phyloP scores from a whole-genome alignment of 108 stramenopile species.

The Conticribra guillardii region DNA sequence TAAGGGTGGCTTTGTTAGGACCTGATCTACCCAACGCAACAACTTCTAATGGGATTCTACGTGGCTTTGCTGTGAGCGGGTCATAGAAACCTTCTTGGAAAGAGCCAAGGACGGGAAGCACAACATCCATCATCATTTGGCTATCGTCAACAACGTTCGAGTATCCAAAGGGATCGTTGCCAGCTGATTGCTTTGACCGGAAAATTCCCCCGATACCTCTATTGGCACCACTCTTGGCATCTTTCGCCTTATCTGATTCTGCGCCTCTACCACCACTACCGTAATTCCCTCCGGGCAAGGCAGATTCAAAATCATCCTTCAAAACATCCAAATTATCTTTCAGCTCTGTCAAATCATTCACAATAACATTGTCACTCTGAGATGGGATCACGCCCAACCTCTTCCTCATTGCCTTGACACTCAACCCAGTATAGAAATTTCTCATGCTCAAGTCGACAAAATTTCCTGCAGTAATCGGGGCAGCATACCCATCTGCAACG shows the following conservation, averaged over 20 bases:
- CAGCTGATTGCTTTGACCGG: slow-evolving; percentile 25
- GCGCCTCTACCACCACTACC: neutral
- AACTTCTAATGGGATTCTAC: slow-evolving; percentile 83
- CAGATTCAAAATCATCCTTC: slow-evolving; percentile 45
- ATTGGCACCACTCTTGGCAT: slow-evolving; percentile 7
- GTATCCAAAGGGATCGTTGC: slow-evolving; percentile 15
- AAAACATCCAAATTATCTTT: slow-evolving; percentile 53
- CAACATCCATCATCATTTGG: slow-evolving; percentile 54
- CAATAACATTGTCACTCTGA: slow-evolving; percentile 50
- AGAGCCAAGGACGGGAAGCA: slow-evolving; percentile 75
- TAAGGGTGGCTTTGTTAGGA: slow-evolving; percentile 55
- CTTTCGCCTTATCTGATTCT: neutral
- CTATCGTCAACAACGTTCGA: slow-evolving; percentile 32
- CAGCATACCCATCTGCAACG: slow-evolving; percentile 83
- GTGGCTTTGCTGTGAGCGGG: slow-evolving; percentile 81
- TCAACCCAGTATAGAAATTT: slow-evolving; percentile 84
- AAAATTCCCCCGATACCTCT: slow-evolving; percentile 19
- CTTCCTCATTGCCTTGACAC: slow-evolving; percentile 67
- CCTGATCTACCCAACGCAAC: slow-evolving; percentile 70
- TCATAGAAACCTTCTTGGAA: slow-evolving; percentile 89
- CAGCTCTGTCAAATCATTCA: slow-evolving; percentile 54
- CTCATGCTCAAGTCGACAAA: slow-evolving; percentile 81
- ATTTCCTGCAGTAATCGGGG: slow-evolving; percentile 85
- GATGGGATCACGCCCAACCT: slow-evolving; percentile 55
- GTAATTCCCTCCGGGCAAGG: slow-evolving; percentile 10